A percentile compares a stretch with the other conserved stretches of the same genome.
phyloP scores from a whole-genome alignment of 73 alveolate genomes.

The Paramecium caudatum region DNA sequence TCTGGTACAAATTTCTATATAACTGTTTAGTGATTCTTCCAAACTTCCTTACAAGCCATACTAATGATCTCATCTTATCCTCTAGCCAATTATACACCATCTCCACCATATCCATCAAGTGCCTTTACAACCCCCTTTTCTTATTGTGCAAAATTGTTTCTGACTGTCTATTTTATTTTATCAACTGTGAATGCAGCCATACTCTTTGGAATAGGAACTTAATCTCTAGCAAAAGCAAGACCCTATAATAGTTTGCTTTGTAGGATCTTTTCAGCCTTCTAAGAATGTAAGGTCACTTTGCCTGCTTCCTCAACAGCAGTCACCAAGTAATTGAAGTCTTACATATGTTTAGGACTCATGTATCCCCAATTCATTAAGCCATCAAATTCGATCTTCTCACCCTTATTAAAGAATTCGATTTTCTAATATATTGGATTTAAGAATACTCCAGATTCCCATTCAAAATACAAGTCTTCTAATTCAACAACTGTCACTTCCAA shows the following conservation, averaged over 20 bases:
- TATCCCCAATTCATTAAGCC: constrained; percentile 74
- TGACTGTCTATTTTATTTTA: constrained; percentile 35
- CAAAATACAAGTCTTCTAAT: constrained; percentile 51
- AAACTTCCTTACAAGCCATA: constrained; percentile 44
- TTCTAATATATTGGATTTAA: constrained; percentile 14
- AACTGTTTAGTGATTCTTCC: constrained; percentile 59
- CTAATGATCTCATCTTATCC: constrained; percentile 64
- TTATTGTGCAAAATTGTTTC: not conserved
- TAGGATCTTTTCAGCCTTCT: constrained; percentile 38
- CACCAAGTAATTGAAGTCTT: constrained; percentile 45
- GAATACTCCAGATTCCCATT: constrained; percentile 64
- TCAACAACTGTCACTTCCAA: constrained; percentile 47
- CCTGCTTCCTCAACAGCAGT: constrained; percentile 58
- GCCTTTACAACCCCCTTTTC: constrained; percentile 70
- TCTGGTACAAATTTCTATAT: constrained; percentile 64
- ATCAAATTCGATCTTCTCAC: constrained; percentile 58
- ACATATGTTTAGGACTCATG: constrained; percentile 77
- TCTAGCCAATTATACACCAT: constrained; percentile 69
- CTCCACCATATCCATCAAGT: constrained; percentile 72
- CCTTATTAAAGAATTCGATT: constrained; percentile 5
- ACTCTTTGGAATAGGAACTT: constrained; percentile 75
- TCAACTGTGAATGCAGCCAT: constrained; percentile 67
- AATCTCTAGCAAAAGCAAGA: constrained; percentile 61
- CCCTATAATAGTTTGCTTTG: constrained; percentile 57
- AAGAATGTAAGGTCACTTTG: constrained; percentile 52